Percentiles rank a stretch among this genome's conserved stretches.
Evolutionary conservation across 441 rosid genomes (phyloP).

Genomic region (Eutrema salsugineum): DNA sequence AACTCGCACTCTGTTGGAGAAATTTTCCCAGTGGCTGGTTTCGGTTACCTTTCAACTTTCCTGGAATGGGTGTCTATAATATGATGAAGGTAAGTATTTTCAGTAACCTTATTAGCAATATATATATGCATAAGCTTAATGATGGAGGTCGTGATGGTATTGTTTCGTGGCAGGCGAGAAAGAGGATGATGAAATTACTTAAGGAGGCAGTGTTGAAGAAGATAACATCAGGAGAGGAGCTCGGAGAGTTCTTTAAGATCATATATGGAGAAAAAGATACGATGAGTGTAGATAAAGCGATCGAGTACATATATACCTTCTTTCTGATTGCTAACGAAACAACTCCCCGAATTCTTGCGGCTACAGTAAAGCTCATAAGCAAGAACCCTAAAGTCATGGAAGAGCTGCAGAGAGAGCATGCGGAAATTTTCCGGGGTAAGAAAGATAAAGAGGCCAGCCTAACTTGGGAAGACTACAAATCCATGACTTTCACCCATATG

Average conservation of each 20-base stretch:
- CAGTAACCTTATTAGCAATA: not conserved
- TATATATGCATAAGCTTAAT: too few species aligned
- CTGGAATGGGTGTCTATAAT: not conserved
- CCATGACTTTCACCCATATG: conserved; percentile 43
- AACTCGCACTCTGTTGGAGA: not conserved
- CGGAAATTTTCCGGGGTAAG: not conserved
- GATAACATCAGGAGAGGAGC: conserved; percentile 11
- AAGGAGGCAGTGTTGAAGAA: not conserved
- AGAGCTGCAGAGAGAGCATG: conserved; percentile 17
- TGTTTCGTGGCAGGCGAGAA: not conserved
- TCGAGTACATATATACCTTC: not conserved
- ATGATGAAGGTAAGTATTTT: not conserved
- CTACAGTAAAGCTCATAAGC: conserved; percentile 11
- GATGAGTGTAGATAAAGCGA: conserved; percentile 1
- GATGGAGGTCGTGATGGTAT: not conserved
- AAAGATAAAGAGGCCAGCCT: not conserved
- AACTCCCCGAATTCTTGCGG: not conserved
- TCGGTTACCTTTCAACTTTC: not conserved
- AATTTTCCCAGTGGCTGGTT: conserved; percentile 11
- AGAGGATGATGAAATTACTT: conserved; percentile 11
- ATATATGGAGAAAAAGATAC: not conserved
- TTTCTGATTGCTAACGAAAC: conserved; percentile 18
- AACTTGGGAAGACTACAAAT: conserved; percentile 42
- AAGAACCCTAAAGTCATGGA: conserved; percentile 11
- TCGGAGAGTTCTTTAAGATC: conserved; percentile 1